Base-by-base conservation (phyloP, 148 eudicot species). In the Rhododendron ovatum region DNA sequence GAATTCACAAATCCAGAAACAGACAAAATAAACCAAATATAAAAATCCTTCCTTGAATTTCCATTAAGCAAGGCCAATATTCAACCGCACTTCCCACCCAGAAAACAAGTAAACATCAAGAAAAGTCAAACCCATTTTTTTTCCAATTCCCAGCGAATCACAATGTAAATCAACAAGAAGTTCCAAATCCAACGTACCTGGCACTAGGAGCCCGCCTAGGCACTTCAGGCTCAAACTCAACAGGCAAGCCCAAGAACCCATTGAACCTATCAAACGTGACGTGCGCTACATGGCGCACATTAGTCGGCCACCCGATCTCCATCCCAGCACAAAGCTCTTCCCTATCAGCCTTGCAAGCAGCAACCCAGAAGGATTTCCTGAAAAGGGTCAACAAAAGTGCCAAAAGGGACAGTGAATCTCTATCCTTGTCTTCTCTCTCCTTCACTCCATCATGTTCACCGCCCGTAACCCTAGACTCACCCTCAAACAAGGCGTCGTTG, bases 181-280 rank as follows among this genome's bases (percentile, higher is more conserved):
- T 81, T n/a, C 80, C 88, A 88, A 87, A 84, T 37, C 81, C 88
- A 87, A 87, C 83, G 86, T 89, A 97, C 99, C 99, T 97, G 48
- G 99, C 99, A 90, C 99, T 97, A 81, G 99, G 99, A 75, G 98
- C 96, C 73, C 98, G 94, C 85, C 93, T 91, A 48, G 95, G 98
- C 67, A 97, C 95, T 61, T 95, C 98, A 90, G 98, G 99, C 89
- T 97, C 99, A 86, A 97, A 95, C 89, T 97, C 99, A 87, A 93
- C 98, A 91, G 99, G 99, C 96, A 97, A 93, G 84, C 99, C 99
- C 92, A 97, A 92, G 91, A 97, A 97, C 82, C 99, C 99, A 88
- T 97, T 88, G 87, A 94, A 97, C 88, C 95, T 93, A 90, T 97
- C 99, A 87, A 95, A 97, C 22, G 98, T 97, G 15, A 97, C 99